Base-by-base conservation (phyloP, 2,329 filamentous ascomycete genomes). In the Sphaerulina vaccinii region DNA sequence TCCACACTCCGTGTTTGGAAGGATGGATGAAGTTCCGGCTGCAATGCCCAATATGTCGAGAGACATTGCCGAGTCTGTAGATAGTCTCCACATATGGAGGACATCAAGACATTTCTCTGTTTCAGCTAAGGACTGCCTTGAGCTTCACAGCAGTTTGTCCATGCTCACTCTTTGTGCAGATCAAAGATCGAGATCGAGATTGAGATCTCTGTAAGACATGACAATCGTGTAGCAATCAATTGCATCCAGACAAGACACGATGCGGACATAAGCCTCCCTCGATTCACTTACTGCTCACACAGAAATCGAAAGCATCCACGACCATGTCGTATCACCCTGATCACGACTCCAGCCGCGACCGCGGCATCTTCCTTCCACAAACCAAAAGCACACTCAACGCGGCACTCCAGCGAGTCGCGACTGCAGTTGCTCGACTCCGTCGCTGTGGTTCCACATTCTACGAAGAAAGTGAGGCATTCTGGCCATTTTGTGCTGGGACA, bases 21-120 rank as follows among this genome's bases (percentile, higher is more conserved):
- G 90, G 90, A 33, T 97, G 93, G 93, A 93, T 99, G 87, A 81
- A 88, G 67, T 90, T 95, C 69, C 76, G 92, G 52, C 72, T 99
- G 65, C 90, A 96, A 73, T 99, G 93, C 73, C 93, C 93, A 1
- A 96, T 96, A 60, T 97, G 93, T 72, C 80, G 93, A 61, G 91
- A 96, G 73, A 86, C 87, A 53, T 71, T 97, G 64, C 92, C 92
- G 45, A 89, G 91, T 37, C 71, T 96, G 67, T 96, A 54, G 33
- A 6, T 22, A 39, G 18, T 13, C 16, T 21, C 4, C 10, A 43
- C 18, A 43, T 32, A 32, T 15, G 9, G 23, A 21, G n/a, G n/a
- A 22, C 10, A 24, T 15, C 11, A 8, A 27, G 39, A 42, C 18
- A 41, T 15, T 2, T 11, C 3, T 29, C 24, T 29, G 24, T 29